Conservation (phyloP, 2,329 filamentous ascomycete species). For the Rhynchosporium graminicola region DNA sequence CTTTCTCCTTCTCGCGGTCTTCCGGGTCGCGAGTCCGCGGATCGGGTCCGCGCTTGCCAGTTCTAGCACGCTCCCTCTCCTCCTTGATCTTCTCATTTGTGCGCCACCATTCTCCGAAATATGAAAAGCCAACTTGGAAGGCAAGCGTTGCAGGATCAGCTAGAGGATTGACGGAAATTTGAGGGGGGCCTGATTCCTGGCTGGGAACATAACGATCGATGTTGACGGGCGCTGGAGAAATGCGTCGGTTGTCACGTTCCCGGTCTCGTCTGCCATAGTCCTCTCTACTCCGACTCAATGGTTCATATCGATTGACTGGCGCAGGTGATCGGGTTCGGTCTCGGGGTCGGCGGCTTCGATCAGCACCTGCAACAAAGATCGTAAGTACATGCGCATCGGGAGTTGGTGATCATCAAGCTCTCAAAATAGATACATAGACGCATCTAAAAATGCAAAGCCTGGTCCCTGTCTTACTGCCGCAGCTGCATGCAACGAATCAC, state of each 20-base stretch:
- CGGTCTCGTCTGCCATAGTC: slow-evolving; percentile 57
- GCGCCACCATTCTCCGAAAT: slow-evolving; percentile 85
- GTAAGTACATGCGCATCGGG: slow-evolving; percentile 27
- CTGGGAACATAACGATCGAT: slow-evolving; percentile 87
- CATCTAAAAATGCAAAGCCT: not conserved
- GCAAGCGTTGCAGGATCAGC: slow-evolving; percentile 71
- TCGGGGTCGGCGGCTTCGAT: slow-evolving; percentile 55
- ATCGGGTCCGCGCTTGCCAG: slow-evolving; percentile 68
- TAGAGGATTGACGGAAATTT: slow-evolving; percentile 64
- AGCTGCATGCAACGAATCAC: slow-evolving; percentile 22
- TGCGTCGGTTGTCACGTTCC: slow-evolving; percentile 64
- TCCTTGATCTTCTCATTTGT: slow-evolving; percentile 81
- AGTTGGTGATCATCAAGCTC: not conserved
- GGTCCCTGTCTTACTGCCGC: slow-evolving; percentile 11
- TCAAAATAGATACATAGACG: not conserved
- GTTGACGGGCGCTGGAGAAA: slow-evolving; percentile 62
- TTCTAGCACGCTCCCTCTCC: slow-evolving; percentile 70
- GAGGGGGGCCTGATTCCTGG: slow-evolving; percentile 56
- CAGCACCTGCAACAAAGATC: slow-evolving; percentile 49
- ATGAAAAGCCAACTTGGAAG: slow-evolving; percentile 83
- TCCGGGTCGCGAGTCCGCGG: slow-evolving; percentile 64
- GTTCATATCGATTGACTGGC: slow-evolving; percentile 76
- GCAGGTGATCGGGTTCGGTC: slow-evolving; percentile 69
- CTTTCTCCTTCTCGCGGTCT: slow-evolving; percentile 77
- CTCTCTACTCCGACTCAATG: slow-evolving; percentile 64